These are phyloP conservation scores for Colletotrichum lupini DNA, from an alignment of 2,329 filamentous ascomycete genomes.

Conservation along the genomic window DNA sequence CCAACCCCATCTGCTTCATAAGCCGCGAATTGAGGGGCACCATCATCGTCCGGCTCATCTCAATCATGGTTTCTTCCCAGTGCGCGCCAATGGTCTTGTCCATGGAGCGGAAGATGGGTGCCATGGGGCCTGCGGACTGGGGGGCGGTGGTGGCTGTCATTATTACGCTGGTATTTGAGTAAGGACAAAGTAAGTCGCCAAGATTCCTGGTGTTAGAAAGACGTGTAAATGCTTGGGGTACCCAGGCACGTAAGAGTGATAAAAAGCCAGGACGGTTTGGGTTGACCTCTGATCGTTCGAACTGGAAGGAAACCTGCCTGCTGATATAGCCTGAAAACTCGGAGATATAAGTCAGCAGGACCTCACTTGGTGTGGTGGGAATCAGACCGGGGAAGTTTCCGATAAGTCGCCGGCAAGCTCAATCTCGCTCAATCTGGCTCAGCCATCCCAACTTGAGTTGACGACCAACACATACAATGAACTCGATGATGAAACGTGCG, in stretches of 20 bases:
- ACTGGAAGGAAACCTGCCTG: no score
- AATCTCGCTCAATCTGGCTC: background rate
- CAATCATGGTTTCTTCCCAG: background rate
- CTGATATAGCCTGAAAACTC: no score
- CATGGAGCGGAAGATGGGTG: background rate
- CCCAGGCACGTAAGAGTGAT: no score
- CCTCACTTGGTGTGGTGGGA: background rate
- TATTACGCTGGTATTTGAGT: no score
- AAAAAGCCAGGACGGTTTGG: no score
- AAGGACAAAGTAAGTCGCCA: no score
- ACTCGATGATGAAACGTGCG: background rate
- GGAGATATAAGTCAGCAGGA: background rate
- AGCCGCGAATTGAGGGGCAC: conserved; percentile 37
- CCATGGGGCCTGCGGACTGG: no score
- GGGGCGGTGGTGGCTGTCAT: no score
- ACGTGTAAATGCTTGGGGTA: no score
- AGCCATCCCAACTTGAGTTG: background rate
- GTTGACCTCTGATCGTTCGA: no score
- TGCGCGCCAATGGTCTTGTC: background rate
- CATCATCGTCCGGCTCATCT: conserved; percentile 36
- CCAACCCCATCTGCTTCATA: conserved; percentile 41
- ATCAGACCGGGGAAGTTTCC: background rate
- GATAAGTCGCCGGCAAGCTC: background rate
- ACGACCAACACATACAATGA: background rate
- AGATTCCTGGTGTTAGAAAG: no score